Evolutionary conservation across 768 basidiomycete genomes (phyloP).

Genomic region (Lactarius hatsudake): DNA sequence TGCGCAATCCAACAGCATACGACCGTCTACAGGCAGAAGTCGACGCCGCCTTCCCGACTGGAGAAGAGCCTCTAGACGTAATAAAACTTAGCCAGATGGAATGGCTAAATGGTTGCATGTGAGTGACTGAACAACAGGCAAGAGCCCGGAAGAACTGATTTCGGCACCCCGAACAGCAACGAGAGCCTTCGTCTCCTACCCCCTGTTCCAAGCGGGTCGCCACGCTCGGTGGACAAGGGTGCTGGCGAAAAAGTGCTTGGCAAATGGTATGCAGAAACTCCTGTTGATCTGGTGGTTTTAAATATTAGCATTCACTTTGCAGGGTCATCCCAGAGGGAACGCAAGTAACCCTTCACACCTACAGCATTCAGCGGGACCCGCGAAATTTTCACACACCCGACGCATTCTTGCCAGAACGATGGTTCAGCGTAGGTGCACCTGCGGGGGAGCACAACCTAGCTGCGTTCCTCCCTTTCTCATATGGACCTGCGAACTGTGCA

Average conservation of each 20-base stretch:
- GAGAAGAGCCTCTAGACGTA: slow-evolving; percentile 8
- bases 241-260: slow-evolving; percentile 3
- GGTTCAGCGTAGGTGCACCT: background rate
- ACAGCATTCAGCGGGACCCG: slow-evolving; percentile 9
- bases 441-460: slow-evolving; percentile 8
- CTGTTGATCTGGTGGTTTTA: background rate
- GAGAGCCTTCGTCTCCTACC: slow-evolving; percentile 12
- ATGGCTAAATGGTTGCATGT: slow-evolving; percentile 19
- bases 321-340: slow-evolving; percentile 10
- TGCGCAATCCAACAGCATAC: slow-evolving; percentile 33
- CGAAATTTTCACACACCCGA: slow-evolving; percentile 3
- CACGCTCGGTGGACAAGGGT: background rate
- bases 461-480: slow-evolving; percentile 28
- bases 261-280: background rate
- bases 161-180: background rate
- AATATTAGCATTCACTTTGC: too few species aligned
- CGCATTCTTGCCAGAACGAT: slow-evolving; percentile 5
- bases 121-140: background rate
- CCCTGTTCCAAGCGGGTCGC: slow-evolving; percentile 6
- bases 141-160: background rate
- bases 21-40: slow-evolving; percentile 1
- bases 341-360: slow-evolving; percentile 3
- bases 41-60: background rate
- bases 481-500: slow-evolving; percentile 28
- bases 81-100: background rate